Evolutionary conservation across 1,284 basidiomycete genomes (phyloP), one percentile per base, ranked within the genome.

Genomic region (Phlebopus sp.): DNA sequence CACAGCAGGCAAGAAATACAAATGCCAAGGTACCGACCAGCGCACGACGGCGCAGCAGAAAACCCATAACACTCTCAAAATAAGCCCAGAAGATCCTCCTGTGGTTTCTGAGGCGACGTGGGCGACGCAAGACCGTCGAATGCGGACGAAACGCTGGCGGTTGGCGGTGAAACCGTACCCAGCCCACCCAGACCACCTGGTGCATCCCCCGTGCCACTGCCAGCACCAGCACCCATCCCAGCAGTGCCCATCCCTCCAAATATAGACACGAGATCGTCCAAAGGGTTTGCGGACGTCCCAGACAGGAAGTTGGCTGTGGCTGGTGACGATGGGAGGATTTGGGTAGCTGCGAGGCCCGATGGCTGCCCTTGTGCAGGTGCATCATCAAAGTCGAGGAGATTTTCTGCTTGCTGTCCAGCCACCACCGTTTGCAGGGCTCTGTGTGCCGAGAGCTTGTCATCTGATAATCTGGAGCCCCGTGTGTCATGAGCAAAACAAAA

Each of bases 301-400:
- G 82, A 75, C 18, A 86, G 69, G 34, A 88, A 72, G 54, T 75
- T 86, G 6, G 78, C 79, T 3, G 86, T 84, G n/a, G 85, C 84
- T 8, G 86, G 79, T 9, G 83, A 82, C 38, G 82, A 75, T 32
- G 83, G 73, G n/a, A 86, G 66, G 19, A 84, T 78, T 44, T 85
- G 76, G 0, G 87, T 88, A 5, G 88, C 86, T 9, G 86, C 87
- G 29, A 90, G 74, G 2, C 85, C 87, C 5, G 82, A 83, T 5
- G 84, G 81, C 54, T 81, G 79, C 15, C 84, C 79, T 44, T 71
- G 63, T 2, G 77, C 72, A 1, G 84, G 78, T 11, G 78, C 78
- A 56, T 92, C 89, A 67, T 91, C 90, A 68, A 96, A 92, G 72
- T 96, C 92, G 56, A 96, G 84, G n/a, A 96, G 72, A 66, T 97